Evolutionary conservation across 331 rosid genomes (phyloP).

Genomic region (Pyracantha coccinea): DNA sequence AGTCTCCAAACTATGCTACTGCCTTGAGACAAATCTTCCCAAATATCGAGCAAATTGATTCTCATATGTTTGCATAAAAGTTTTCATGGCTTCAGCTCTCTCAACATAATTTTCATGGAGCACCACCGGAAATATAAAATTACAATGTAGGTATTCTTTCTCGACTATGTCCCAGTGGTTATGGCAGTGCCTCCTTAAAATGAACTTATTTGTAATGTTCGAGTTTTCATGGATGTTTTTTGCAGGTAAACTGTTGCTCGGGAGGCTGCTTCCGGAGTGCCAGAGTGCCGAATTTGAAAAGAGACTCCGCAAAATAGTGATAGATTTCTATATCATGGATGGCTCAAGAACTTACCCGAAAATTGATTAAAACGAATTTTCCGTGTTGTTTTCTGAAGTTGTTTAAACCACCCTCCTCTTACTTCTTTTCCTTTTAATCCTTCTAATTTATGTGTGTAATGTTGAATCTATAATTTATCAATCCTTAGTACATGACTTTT

Average conservation of each 20-base stretch:
- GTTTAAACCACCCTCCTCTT: not conserved
- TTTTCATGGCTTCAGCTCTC: constrained; percentile 14
- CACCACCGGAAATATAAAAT: not conserved
- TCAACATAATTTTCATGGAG: constrained; percentile 13
- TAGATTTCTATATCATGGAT: constrained; percentile 1
- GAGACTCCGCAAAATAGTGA: not conserved
- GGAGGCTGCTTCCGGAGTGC: constrained; percentile 3
- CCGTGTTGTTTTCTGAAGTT: not conserved
- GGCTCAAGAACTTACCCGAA: not conserved
- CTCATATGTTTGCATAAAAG: constrained; percentile 47
- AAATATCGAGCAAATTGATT: constrained; percentile 78
- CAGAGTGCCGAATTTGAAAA: not conserved
- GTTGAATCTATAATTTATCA: not conserved
- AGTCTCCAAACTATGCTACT: constrained; percentile 41
- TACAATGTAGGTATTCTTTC: constrained; percentile 1
- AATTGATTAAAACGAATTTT: not conserved
- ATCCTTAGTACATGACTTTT: not conserved
- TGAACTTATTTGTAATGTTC: not conserved
- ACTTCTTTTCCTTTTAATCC: not conserved
- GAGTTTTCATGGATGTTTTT: not conserved
- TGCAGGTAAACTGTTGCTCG: constrained; percentile 17
- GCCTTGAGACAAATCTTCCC: constrained; percentile 49
- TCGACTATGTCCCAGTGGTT: not conserved
- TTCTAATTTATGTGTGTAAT: not conserved
- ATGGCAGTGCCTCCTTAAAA: not conserved